Conservation (phyloP, 352 stramenopile genomes). For the Sclerospora graminicola region DNA sequence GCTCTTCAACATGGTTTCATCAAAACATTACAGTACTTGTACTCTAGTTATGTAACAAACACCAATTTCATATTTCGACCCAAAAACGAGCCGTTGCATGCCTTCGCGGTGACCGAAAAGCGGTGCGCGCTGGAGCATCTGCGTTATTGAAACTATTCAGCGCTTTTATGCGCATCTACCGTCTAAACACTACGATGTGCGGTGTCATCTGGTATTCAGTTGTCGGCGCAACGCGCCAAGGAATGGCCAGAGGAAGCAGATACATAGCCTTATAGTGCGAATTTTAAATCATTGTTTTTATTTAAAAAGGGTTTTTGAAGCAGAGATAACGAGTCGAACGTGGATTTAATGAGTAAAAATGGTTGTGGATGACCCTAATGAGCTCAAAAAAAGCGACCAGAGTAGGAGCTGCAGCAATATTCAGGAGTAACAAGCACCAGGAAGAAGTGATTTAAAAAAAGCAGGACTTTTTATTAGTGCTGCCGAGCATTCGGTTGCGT, state of each 20-base stretch:
- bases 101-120: slow-evolving; percentile 20
- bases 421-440: too few relatives aligned
- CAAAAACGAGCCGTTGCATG: background rate
- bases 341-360: too few relatives aligned
- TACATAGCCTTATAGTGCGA: slow-evolving; percentile 1
- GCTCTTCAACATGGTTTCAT: slow-evolving; percentile 1
- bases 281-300: slow-evolving; percentile 1
- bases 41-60: slow-evolving; percentile 1
- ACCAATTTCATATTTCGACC: slow-evolving; percentile 1
- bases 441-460: too few relatives aligned
- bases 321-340: background rate
- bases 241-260: slow-evolving; percentile 4
- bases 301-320: slow-evolving; percentile 2
- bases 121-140: slow-evolving; percentile 16
- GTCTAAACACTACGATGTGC: slow-evolving; percentile 10
- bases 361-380: too few relatives aligned
- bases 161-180: slow-evolving; percentile 14
- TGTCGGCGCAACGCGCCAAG: slow-evolving; percentile 13
- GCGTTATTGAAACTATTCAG: slow-evolving; percentile 13
- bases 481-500: slow-evolving; percentile 5
- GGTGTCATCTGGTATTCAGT: slow-evolving; percentile 9
- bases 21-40: background rate
- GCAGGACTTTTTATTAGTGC: slow-evolving; percentile 6
- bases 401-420: too few relatives aligned
- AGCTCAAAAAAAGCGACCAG: too few relatives aligned